Percentiles rank a stretch among this genome's conserved stretches.
Conservation (phyloP, 768 basidiomycete genomes). For the Glaciozyma antarctica region DNA sequence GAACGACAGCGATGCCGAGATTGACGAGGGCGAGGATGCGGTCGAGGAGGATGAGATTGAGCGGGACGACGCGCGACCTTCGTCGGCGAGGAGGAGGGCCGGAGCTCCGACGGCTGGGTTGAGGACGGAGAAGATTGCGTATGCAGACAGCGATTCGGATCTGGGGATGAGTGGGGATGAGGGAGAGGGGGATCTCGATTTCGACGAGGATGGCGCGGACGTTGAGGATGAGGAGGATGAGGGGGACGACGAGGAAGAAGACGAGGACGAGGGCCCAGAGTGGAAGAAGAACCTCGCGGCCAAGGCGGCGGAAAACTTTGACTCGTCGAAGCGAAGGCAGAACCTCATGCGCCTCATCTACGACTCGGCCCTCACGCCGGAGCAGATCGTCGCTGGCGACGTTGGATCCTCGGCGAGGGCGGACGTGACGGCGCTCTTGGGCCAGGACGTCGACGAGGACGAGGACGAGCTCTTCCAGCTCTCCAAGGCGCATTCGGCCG, state of each 20-base stretch:
- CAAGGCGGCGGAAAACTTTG: conserved; percentile 47
- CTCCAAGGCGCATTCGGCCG: neutral
- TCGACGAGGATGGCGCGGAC: conserved; percentile 49
- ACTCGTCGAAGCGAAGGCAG: conserved; percentile 45
- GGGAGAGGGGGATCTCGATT: conserved; percentile 37
- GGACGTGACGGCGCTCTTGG: conserved; percentile 29
- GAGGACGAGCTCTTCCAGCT: conserved; percentile 66
- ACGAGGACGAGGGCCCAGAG: conserved; percentile 47
- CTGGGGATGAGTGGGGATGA: conserved; percentile 38
- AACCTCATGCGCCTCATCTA: conserved; percentile 86
- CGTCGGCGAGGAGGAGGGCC: conserved; percentile 35
- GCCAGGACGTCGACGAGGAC: conserved; percentile 11
- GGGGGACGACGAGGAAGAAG: conserved; percentile 44
- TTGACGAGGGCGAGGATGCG: conserved; percentile 36
- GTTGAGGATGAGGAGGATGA: conserved; percentile 50
- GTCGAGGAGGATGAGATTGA: conserved; percentile 36
- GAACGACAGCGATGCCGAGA: conserved; percentile 37
- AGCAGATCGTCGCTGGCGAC: conserved; percentile 52
- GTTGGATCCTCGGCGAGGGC: conserved; percentile 13
- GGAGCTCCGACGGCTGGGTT: conserved; percentile 3
- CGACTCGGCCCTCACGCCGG: conserved; percentile 55
- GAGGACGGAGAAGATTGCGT: conserved; percentile 27
- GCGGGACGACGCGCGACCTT: conserved; percentile 38
- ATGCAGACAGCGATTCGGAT: conserved; percentile 33
- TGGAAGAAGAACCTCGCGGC: conserved; percentile 65